Evolutionary conservation across 1,284 basidiomycete species (phyloP).

Genomic region (Pseudozyma pruni): DNA sequence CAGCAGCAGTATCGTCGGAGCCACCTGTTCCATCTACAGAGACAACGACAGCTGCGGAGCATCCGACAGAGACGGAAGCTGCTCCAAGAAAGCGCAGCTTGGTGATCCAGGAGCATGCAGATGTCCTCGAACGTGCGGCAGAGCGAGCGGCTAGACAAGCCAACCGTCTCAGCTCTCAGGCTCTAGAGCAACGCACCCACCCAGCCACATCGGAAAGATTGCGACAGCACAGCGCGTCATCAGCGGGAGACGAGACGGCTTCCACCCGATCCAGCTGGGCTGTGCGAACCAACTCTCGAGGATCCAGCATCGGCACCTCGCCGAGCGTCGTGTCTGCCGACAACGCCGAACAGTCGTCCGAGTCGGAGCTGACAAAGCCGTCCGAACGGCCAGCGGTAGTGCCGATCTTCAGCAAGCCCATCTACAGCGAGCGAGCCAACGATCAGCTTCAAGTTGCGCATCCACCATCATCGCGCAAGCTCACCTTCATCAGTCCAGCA

Average conservation of each 20-base stretch:
- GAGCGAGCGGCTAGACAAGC: slow-evolving; percentile 39
- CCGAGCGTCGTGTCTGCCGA: slow-evolving; percentile 19
- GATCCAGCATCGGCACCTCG: slow-evolving; percentile 34
- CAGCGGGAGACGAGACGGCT: slow-evolving; percentile 45
- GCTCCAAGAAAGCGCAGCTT: slow-evolving; percentile 40
- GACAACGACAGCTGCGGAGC: slow-evolving; percentile 1
- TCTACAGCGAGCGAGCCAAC: slow-evolving; percentile 1
- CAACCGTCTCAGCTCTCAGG: slow-evolving; percentile 12
- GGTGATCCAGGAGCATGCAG: slow-evolving; percentile 47
- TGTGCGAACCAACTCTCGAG: slow-evolving; percentile 25
- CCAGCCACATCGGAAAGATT: slow-evolving; percentile 1
- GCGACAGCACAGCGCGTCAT: slow-evolving; percentile 40
- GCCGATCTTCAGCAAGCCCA: slow-evolving; percentile 17
- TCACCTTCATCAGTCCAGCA: slow-evolving; percentile 29
- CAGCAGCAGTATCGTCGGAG: not conserved
- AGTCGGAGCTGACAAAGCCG: slow-evolving; percentile 6
- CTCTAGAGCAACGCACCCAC: slow-evolving; percentile 21
- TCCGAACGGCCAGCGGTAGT: slow-evolving; percentile 2
- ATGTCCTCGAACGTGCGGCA: slow-evolving; percentile 44
- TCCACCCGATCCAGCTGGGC: slow-evolving; percentile 46
- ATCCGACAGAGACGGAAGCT: slow-evolving; percentile 1
- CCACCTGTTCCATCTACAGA: not conserved
- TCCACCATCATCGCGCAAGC: slow-evolving; percentile 12
- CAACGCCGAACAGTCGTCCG: not conserved
- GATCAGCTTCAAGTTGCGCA: not conserved